phyloP scores from a whole-genome alignment of 2,329 filamentous ascomycete species.

The Cytospora piceicola region DNA sequence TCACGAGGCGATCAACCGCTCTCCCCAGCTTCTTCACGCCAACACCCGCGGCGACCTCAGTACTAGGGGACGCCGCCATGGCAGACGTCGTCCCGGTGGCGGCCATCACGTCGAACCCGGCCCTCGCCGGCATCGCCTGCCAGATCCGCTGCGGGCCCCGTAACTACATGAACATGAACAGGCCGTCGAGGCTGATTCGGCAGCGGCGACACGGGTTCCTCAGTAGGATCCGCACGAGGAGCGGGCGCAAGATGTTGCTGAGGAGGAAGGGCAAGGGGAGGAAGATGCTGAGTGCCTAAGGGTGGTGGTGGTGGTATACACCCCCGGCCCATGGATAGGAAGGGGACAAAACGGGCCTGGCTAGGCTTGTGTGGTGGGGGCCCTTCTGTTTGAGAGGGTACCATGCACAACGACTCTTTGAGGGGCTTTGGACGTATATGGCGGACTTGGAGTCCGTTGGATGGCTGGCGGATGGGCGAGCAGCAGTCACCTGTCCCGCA shows the following conservation, averaged over 20 bases:
- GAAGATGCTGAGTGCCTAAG: constrained; percentile 45
- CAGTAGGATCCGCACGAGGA: constrained; percentile 52
- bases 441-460: background rate
- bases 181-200: constrained; percentile 58
- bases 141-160: constrained; percentile 64
- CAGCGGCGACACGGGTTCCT: constrained; percentile 65
- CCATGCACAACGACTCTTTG: background rate
- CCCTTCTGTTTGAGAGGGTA: background rate
- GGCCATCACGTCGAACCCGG: constrained; percentile 57
- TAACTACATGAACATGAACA: constrained; percentile 55
- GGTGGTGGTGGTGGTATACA: background rate
- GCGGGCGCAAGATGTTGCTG: constrained; percentile 56
- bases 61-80: background rate
- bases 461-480: background rate
- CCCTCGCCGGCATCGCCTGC: constrained; percentile 45
- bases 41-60: constrained; percentile 33
- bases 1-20: constrained; percentile 32
- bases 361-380: background rate
- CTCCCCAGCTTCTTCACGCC: constrained; percentile 35
- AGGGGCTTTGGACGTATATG: background rate
- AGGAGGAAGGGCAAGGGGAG: constrained; percentile 59
- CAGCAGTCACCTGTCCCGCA: background rate
- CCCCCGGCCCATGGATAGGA: background rate
- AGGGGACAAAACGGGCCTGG: background rate
- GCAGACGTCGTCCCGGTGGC: constrained; percentile 50